Percentiles rank a stretch among this genome's conserved stretches.
Evolutionary conservation across 1,139 yeast species (phyloP).

Genomic region (Blastobotrys ciferrii): DNA sequence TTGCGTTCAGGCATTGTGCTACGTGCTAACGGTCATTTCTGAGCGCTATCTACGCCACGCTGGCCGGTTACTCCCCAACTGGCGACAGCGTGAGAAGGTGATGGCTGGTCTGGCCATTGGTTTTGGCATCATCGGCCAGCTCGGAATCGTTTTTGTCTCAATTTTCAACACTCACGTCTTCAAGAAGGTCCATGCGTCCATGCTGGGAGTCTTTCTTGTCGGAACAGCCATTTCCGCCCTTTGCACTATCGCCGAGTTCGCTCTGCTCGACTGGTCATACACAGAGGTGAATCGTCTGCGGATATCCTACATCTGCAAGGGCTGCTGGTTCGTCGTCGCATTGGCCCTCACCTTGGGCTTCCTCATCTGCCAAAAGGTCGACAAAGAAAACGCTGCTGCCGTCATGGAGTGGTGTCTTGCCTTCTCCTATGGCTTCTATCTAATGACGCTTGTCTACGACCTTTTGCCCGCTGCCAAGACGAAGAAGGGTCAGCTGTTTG

Average conservation of each 20-base stretch:
- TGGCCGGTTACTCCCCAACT: constrained; percentile 55
- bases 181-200: constrained; percentile 60
- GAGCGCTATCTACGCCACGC: constrained; percentile 55
- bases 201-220: constrained; percentile 74
- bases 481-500: constrained; percentile 25
- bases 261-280: constrained; percentile 59
- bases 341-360: constrained; percentile 68
- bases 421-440: constrained; percentile 75
- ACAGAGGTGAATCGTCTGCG: constrained; percentile 42
- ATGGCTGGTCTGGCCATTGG: constrained; percentile 52
- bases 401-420: constrained; percentile 80
- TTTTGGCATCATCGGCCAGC: constrained; percentile 63
- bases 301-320: constrained; percentile 47
- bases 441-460: constrained; percentile 66
- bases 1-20: constrained; percentile 75
- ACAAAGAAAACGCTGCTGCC: constrained; percentile 50
- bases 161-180: constrained; percentile 66
- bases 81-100: constrained; percentile 47
- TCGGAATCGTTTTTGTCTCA: constrained; percentile 73
- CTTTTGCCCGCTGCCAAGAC: constrained; percentile 49
- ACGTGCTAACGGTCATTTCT: constrained; percentile 60
- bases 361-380: constrained; percentile 47
- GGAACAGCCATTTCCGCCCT: constrained; percentile 63
- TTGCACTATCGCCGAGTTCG: constrained; percentile 59
- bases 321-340: constrained; percentile 68